Base-by-base conservation (phyloP, 495 filamentous ascomycete species). In the Hyaloscypha finlandica region DNA sequence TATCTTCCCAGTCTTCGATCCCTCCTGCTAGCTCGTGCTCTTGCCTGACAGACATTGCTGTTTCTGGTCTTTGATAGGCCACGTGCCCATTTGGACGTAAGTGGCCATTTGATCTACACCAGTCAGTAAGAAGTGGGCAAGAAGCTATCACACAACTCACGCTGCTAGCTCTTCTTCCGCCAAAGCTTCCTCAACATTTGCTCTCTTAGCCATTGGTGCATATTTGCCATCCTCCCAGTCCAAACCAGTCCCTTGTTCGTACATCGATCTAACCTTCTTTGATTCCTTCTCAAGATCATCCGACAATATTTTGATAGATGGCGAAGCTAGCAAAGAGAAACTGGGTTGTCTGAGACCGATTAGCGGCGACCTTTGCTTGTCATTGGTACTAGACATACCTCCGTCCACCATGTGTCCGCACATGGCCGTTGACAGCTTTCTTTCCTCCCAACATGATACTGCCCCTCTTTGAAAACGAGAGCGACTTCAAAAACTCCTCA, bases 1-100 rank as follows among this genome's bases (percentile, higher is more conserved):
- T 79, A 76, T 97, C 89, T 71, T 94, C 90, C 96, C 95, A 99
- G 73, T 97, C 94, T 73, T 99, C 95, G 51, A 96, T 87, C 0
- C 94, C 94, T 19, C 93, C 94, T 16, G 93, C 92, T 16, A 89
- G 77, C 76, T 84, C 80, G 45, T 78, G 74, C 56, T 72, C 65
- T n/a, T 66, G 62, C 25, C 71, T 67, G 30, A 61, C 62, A 29
- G 71, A 72, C 22, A 69, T 16, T 12, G 53, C 73, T 42, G 64
- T 75, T 3, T 61, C 64, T 22, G 70, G 64, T 45, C 71, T 65
- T 16, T 48, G 11, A 4, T 60, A 8, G 0, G 54, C 2, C 5
- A 19, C 8, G 11, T 60, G 42, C 9, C 20, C n/a, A 3, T 39
- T 59, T 14, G 71, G 63, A 11, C 35, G 60, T 19, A 69, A 53